Conservation (phyloP, 2,329 filamentous ascomycete genomes). For the Huntiella moniliformis region DNA sequence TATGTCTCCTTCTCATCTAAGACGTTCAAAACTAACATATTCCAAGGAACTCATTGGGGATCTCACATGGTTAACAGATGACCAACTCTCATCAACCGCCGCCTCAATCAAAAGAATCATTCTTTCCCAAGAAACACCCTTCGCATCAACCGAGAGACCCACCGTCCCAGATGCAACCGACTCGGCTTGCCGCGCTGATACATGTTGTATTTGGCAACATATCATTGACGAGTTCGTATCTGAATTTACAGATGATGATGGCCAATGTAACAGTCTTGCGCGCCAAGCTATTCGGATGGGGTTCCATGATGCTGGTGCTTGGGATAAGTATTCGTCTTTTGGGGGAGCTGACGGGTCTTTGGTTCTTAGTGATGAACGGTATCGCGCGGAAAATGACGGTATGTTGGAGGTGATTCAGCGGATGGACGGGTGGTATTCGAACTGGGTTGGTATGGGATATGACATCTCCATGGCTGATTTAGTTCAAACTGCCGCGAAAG, state of each 20-base stretch:
- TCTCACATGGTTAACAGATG: conserved; percentile 17
- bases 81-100: conserved; percentile 20
- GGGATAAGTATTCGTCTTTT: conserved; percentile 21
- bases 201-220: conserved; percentile 28
- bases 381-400: conserved; percentile 26
- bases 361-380: conserved; percentile 22
- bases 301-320: conserved; percentile 29
- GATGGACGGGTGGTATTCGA: conserved; percentile 22
- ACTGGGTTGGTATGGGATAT: conserved; percentile 19
- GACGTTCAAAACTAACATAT: not conserved
- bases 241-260: conserved; percentile 20
- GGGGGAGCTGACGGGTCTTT: conserved; percentile 31
- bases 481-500: conserved; percentile 31
- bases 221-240: conserved; percentile 22
- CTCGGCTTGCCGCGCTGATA: conserved; percentile 19
- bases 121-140: conserved; percentile 15
- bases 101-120: conserved; percentile 22
- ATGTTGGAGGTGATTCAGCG: conserved; percentile 25
- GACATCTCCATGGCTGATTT: conserved; percentile 34
- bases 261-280: conserved; percentile 25
- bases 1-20: not conserved
- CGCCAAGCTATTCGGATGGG: conserved; percentile 27
- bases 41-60: conserved; percentile 22
- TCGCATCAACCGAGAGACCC: conserved; percentile 15
- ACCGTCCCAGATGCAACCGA: conserved; percentile 15